phyloP scores from a whole-genome alignment of 208 protist species.

The Acanthamoeba sp. region DNA sequence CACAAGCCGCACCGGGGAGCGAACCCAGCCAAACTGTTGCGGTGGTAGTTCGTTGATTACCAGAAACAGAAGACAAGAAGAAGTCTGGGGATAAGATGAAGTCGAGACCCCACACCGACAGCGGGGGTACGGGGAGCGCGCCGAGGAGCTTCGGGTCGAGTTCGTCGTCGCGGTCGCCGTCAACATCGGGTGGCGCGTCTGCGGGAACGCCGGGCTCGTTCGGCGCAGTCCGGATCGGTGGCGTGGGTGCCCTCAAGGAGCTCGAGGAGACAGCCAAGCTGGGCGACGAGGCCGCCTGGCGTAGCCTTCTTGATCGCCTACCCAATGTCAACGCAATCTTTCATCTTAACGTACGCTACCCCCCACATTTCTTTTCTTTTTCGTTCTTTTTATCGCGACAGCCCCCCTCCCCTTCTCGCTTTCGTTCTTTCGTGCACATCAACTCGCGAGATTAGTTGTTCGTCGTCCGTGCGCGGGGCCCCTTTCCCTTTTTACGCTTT shows the following conservation, averaged over 20 bases:
- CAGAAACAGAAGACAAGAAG: neutral
- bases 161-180: neutral
- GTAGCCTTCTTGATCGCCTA: neutral
- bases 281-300: slow-evolving; percentile 19
- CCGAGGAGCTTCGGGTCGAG: neutral
- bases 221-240: neutral
- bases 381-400: neutral
- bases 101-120: neutral
- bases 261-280: neutral
- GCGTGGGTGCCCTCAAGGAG: neutral
- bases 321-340: slow-evolving; percentile 28
- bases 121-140: neutral
- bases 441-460: no score
- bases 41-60: no score
- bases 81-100: neutral
- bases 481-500: no score
- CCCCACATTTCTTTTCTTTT: neutral
- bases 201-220: neutral
- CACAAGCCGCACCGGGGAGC: neutral
- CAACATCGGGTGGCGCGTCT: neutral
- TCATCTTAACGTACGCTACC: neutral
- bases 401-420: neutral
- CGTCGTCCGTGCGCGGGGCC: no score
- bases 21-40: neutral
- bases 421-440: neutral